phyloP scores from a whole-genome alignment of 148 eudicot genomes.

The Cornus kousa region DNA sequence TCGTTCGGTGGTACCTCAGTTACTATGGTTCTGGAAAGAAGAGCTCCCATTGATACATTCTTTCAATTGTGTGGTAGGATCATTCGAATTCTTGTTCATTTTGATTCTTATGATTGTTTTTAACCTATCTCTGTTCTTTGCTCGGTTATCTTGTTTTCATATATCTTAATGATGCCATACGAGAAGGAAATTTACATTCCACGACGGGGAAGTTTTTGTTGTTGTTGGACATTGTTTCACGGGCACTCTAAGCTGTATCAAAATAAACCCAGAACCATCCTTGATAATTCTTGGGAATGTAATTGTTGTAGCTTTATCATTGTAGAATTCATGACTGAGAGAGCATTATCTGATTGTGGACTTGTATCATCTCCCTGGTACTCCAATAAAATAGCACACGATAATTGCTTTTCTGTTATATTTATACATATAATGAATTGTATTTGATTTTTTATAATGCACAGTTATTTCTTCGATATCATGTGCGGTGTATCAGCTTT shows the following conservation, averaged over 20 bases:
- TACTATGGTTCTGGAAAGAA: conserved; percentile 64
- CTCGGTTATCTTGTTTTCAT: conserved; percentile 22
- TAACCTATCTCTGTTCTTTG: conserved; percentile 18
- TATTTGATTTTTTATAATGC: neutral
- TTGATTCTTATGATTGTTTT: conserved; percentile 42
- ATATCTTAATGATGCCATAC: conserved; percentile 24
- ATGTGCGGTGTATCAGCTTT: neutral
- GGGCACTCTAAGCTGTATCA: conserved; percentile 36
- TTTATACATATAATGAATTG: conserved; percentile 14
- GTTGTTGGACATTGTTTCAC: conserved; percentile 21
- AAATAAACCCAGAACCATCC: conserved; percentile 23
- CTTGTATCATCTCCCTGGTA: conserved; percentile 31
- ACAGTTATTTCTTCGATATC: neutral
- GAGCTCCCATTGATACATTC: conserved; percentile 41
- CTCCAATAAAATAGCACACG: conserved; percentile 39
- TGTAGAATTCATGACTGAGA: conserved; percentile 47
- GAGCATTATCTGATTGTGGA: conserved; percentile 37
- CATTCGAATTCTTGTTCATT: conserved; percentile 39
- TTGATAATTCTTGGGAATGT: conserved; percentile 29
- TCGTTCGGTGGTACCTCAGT: conserved; percentile 66
- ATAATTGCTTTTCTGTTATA: conserved; percentile 22
- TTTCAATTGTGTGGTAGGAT: conserved; percentile 26
- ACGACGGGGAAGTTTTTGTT: conserved; percentile 34
- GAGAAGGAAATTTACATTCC: conserved; percentile 23
- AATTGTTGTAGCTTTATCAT: conserved; percentile 49